Conservation (phyloP, 352 stramenopile genomes). For the Pythium oligandrum region DNA sequence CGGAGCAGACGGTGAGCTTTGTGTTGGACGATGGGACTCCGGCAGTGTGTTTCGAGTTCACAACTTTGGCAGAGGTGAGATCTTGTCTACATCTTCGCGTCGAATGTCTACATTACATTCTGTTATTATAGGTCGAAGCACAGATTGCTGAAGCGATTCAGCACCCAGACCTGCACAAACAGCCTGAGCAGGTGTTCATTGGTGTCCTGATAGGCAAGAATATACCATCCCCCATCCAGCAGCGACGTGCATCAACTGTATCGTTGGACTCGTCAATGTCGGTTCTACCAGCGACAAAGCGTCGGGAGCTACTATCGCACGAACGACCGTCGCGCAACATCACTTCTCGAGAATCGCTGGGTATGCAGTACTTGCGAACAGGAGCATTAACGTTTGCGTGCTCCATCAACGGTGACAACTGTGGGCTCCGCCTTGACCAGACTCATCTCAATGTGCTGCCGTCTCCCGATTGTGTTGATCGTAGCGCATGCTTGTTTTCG, state of each 20-base stretch:
- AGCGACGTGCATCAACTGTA: conserved; percentile 30
- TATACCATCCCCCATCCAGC: conserved; percentile 60
- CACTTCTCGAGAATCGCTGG: conserved; percentile 37
- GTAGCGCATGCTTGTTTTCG: conserved; percentile 64
- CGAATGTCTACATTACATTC: no score
- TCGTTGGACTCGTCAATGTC: conserved; percentile 5
- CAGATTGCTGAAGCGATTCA: conserved; percentile 32
- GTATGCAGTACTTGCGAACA: conserved; percentile 44
- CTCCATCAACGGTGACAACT: conserved; percentile 48
- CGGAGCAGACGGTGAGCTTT: conserved; percentile 50
- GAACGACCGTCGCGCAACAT: conserved; percentile 48
- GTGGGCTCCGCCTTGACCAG: conserved; percentile 46
- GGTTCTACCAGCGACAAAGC: conserved; percentile 27
- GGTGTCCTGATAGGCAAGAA: conserved; percentile 60
- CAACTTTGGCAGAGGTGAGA: no score
- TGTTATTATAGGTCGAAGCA: conserved; percentile 25
- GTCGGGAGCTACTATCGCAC: conserved; percentile 45
- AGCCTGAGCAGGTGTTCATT: conserved; percentile 55
- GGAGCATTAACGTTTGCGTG: conserved; percentile 53
- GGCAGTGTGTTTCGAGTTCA: no score
- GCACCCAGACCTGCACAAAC: conserved; percentile 17
- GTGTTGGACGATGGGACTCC: conserved; percentile 22
- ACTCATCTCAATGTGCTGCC: conserved; percentile 53
- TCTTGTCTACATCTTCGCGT: no score
- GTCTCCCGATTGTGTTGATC: conserved; percentile 45